Base-by-base conservation (phyloP, 306 rosid genomes). In the Trichosanthes cucumerina region DNA sequence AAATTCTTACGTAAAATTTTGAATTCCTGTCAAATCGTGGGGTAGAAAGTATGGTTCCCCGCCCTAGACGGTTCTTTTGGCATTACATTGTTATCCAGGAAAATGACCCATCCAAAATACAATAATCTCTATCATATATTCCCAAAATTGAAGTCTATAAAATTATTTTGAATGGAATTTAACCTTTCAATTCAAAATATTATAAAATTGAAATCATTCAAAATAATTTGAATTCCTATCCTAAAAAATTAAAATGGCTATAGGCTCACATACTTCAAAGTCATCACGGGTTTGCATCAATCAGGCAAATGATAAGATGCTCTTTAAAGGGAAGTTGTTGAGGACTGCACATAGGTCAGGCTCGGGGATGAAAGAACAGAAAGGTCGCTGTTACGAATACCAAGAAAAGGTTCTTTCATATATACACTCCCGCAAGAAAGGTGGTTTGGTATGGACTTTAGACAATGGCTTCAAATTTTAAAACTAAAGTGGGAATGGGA, bases 301-400 rank as follows among this genome's bases (percentile, higher is more conserved):
- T 50, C 78, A 52, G 58, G 31, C 24, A 50, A 19, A 52, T 52
- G 31, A 74, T 28, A 50, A 74, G 78, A 50, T 74, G 78, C 78
- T 52, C 60, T 74, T 47, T 10, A 50, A 16, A 50, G 78, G 39
- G 50, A 74, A 74, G 62, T 50, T 50, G 54, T 79, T 11, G 86
- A 66, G 69, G 72, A 83, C 26, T 66, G 79, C 76, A 76, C 80
- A 69, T 59, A 24, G 81, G 78, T 15, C 79, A 80, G 81, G 81
- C 75, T 15, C 79, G 79, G 81, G 11, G 52, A 76, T 1, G 58
- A 50, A 50, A 36, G 28, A 79, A 72, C 75, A 56, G 87, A 88
- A 84, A 83, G 83, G 89, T 82, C 89, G 33, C 80, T 66, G 76
- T 84, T 84, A 71, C 86, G 64, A 19, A 81, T 68, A 79, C 77